phyloP scores from a whole-genome alignment of 192 early-diverging fungal species.

The Allomyces javanicus region DNA sequence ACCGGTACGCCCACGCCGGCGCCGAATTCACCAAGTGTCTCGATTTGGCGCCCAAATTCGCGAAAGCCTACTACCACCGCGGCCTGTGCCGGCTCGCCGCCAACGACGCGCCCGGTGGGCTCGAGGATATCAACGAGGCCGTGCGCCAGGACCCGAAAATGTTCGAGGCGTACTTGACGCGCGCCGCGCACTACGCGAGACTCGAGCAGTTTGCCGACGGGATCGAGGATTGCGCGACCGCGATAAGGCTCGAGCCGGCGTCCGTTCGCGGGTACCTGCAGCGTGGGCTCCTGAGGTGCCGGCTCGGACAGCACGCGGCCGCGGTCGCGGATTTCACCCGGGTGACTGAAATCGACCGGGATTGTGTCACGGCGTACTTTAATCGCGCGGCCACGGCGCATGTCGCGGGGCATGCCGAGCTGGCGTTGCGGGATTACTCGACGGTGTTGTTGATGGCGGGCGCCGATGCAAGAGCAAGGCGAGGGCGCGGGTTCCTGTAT shows the following conservation, averaged over 20 bases:
- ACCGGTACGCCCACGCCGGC: constrained; percentile 18
- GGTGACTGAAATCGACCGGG: background rate
- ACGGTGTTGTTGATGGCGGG: background rate
- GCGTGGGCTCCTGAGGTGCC: background rate
- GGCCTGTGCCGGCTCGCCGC: constrained; percentile 25
- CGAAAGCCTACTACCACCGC: constrained; percentile 31
- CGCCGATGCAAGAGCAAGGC: background rate
- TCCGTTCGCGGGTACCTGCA: background rate
- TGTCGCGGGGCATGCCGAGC: background rate
- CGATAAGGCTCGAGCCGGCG: constrained; percentile 26
- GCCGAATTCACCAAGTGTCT: constrained; percentile 23
- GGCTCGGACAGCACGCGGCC: background rate
- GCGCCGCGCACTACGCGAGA: constrained; percentile 18
- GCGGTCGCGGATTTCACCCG: background rate
- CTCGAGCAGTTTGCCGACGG: constrained; percentile 10
- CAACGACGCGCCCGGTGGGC: constrained; percentile 13
- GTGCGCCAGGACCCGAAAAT: constrained; percentile 10
- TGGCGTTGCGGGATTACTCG: background rate
- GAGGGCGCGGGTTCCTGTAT: background rate
- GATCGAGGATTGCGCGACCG: constrained; percentile 27
- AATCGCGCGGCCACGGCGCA: background rate
- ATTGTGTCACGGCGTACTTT: background rate
- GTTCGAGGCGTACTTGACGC: constrained; percentile 28
- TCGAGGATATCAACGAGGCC: constrained; percentile 1
- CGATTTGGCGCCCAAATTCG: constrained; percentile 14